These are phyloP conservation scores for Aspergillus haitiensis DNA, from an alignment of 495 filamentous ascomycete species.

Conservation along the genomic window DNA sequence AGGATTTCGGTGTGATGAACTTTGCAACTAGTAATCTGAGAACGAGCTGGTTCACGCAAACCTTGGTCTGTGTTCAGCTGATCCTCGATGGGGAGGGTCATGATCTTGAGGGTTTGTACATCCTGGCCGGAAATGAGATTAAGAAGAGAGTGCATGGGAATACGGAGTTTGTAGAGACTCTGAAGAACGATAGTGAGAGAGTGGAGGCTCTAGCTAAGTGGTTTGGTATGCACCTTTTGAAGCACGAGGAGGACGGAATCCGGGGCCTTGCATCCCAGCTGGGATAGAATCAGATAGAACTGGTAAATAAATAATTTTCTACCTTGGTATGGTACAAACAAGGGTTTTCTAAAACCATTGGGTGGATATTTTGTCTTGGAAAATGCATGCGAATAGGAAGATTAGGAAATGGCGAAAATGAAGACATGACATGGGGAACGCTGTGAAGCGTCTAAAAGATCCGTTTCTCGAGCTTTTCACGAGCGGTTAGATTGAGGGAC, in stretches of 20 bases:
- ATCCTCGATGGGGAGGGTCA: conserved; percentile 38
- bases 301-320: conserved; percentile 4
- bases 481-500: conserved; percentile 18
- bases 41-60: conserved; percentile 54
- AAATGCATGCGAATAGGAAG: conserved; percentile 21
- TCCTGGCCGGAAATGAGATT: conserved; percentile 54
- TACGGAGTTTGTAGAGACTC: conserved; percentile 50
- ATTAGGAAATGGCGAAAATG: conserved; percentile 1
- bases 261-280: conserved; percentile 50
- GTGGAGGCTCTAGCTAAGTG: conserved; percentile 52
- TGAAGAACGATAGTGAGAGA: conserved; percentile 54
- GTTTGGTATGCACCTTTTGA: conserved; percentile 56
- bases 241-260: conserved; percentile 53
- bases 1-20: conserved; percentile 64
- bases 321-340: conserved; percentile 27
- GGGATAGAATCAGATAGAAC: conserved; percentile 25
- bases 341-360: conserved; percentile 19
- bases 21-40: conserved; percentile 41
- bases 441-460: conserved; percentile 34
- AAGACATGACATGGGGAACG: conserved; percentile 12
- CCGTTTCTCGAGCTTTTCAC: conserved; percentile 41
- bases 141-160: conserved; percentile 57
- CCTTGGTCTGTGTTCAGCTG: conserved; percentile 55
- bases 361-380: conserved; percentile 25
- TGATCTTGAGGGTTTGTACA: conserved; percentile 57